Evolutionary conservation across 352 stramenopile species (phyloP).

Genomic region (Pythium oligandrum): DNA sequence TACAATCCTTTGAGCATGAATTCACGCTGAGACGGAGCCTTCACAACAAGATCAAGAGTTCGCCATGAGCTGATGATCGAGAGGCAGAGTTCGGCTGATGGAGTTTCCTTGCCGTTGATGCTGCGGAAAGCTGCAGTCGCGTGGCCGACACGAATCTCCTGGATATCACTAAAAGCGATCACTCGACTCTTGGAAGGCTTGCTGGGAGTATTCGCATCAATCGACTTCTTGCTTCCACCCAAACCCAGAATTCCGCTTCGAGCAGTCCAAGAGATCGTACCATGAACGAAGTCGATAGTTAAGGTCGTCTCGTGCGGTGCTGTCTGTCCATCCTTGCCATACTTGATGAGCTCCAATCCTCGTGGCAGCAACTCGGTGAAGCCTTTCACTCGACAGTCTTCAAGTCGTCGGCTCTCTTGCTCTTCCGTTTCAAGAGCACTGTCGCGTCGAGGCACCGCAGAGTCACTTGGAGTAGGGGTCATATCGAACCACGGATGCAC

Average conservation of each 20-base stretch:
- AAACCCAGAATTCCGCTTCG: conserved; percentile 17
- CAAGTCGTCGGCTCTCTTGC: conserved; percentile 27
- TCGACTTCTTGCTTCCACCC: neutral
- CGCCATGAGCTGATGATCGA: conserved; percentile 57
- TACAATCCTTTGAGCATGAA: conserved; percentile 50
- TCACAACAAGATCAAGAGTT: conserved; percentile 58
- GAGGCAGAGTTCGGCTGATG: conserved; percentile 36
- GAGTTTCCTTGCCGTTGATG: conserved; percentile 21
- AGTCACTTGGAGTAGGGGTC: neutral
- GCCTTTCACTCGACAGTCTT: conserved; percentile 53
- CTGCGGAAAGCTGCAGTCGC: conserved; percentile 42
- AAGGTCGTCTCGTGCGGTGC: conserved; percentile 39
- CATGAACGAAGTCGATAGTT: conserved; percentile 49
- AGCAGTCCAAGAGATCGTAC: conserved; percentile 51
- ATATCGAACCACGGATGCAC: conserved; percentile 58
- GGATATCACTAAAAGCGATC: conserved; percentile 47
- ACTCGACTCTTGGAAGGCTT: conserved; percentile 8
- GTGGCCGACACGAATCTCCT: conserved; percentile 47
- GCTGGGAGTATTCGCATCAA: no score
- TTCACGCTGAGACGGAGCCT: conserved; percentile 39
- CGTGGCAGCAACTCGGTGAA: conserved; percentile 60
- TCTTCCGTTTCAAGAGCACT: conserved; percentile 4
- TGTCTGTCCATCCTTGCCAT: conserved; percentile 35
- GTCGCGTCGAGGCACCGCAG: conserved; percentile 5
- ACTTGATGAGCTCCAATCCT: conserved; percentile 64